Evolutionary conservation across 1,284 basidiomycete species (phyloP).

Genomic region (Puccinia polysora): DNA sequence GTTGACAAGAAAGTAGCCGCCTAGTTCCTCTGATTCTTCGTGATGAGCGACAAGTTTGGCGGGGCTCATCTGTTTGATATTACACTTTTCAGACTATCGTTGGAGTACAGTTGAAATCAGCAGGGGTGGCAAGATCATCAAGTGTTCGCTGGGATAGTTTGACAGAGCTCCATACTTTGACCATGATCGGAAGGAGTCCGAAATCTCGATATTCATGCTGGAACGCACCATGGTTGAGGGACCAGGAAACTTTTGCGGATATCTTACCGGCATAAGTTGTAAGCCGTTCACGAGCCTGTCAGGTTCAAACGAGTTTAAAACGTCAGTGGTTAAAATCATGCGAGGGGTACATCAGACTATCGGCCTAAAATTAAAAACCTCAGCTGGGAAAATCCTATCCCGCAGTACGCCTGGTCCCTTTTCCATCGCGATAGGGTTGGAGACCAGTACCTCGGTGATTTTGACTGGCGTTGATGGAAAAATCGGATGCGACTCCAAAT

Average conservation of each 20-base stretch:
- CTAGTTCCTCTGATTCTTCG: conserved; percentile 97
- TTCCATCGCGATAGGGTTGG: conserved; percentile 80
- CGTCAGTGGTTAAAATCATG: conserved; percentile 44
- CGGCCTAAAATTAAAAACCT: conserved; percentile 58
- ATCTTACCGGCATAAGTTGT: conserved; percentile 87
- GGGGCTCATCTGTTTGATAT: conserved; percentile 77
- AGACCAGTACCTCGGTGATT: conserved; percentile 80
- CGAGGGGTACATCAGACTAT: conserved; percentile 20
- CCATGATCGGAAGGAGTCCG: conserved; percentile 92
- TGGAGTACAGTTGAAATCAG: not conserved
- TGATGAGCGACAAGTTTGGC: conserved; percentile 79
- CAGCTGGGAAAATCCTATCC: conserved; percentile 77
- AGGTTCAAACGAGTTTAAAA: conserved; percentile 46
- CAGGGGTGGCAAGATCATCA: not conserved
- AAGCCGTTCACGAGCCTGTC: conserved; percentile 80
- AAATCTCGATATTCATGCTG: conserved; percentile 78
- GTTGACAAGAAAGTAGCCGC: conserved; percentile 98
- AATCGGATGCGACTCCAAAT: not conserved
- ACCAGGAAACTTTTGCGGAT: conserved; percentile 85
- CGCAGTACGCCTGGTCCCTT: conserved; percentile 71
- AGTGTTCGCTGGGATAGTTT: conserved; percentile 5
- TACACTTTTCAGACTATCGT: conserved; percentile 81
- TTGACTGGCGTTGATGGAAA: conserved; percentile 61
- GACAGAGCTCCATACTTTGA: conserved; percentile 65
- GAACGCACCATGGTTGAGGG: conserved; percentile 67